Conservation (phyloP, 78 protist species). For the Dictyostelium firmibasis region DNA sequence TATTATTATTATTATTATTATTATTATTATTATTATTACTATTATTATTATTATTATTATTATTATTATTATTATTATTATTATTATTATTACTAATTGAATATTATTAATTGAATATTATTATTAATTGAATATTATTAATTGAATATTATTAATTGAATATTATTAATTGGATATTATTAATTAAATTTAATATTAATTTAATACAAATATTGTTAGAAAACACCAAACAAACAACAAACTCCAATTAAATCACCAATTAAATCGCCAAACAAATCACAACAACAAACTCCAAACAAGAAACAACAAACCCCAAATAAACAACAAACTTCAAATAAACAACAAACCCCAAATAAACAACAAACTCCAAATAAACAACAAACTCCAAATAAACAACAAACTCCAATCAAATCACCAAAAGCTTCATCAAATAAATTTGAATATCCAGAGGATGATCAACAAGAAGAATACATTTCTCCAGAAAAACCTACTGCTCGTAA, state of each 20-base stretch:
- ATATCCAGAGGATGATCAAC: background rate
- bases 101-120: no score
- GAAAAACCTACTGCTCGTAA: background rate
- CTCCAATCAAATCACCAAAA: conserved; percentile 1
- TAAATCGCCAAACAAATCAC: background rate
- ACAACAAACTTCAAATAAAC: background rate
- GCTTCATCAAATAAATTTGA: background rate
- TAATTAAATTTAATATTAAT: no score
- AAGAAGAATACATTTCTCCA: background rate
- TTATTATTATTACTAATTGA: no score
- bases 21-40: no score
- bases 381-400: no score
- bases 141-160: no score
- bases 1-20: no score
- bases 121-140: no score
- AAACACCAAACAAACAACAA: background rate
- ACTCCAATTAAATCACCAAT: conserved; percentile 6
- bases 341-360: background rate
- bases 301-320: background rate
- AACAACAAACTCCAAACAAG: background rate
- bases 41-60: no score
- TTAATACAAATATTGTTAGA: no score
- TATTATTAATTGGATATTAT: no score
- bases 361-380: background rate
- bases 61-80: no score